Conservation (phyloP, 306 rosid species). For the Carpinus viminea region DNA sequence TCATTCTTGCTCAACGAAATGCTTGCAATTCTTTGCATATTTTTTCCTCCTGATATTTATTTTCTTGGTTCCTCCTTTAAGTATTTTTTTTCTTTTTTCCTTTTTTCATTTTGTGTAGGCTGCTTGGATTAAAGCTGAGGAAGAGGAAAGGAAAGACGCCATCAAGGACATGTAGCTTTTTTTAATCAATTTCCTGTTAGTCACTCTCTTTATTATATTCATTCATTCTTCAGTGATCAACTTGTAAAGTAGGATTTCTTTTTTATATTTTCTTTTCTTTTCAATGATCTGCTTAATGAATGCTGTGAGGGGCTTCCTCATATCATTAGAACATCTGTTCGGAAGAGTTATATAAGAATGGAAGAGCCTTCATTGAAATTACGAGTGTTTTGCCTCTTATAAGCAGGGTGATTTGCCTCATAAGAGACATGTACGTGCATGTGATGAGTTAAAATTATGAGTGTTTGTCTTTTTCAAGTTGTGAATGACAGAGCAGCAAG, state of each 20-base stretch:
- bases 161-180: slow-evolving; percentile 25
- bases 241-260: background rate
- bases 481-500: too few species aligned
- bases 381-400: too few species aligned
- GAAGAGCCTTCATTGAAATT: too few species aligned
- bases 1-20: slow-evolving; percentile 1
- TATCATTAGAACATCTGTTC: too few species aligned
- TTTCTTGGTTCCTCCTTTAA: background rate
- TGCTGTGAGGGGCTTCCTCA: background rate
- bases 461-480: too few species aligned
- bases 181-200: background rate
- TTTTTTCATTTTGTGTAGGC: slow-evolving; percentile 50
- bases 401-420: too few species aligned
- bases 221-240: too few species aligned
- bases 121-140: slow-evolving; percentile 91
- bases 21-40: background rate
- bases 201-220: background rate
- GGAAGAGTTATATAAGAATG: too few species aligned
- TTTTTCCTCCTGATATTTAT: background rate
- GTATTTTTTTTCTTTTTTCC: background rate
- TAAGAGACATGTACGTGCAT: too few species aligned
- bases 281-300: background rate
- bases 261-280: background rate
- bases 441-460: too few species aligned
- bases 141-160: slow-evolving; percentile 64